phyloP scores from a whole-genome alignment of 2,329 filamentous ascomycete genomes.

The Leptographium lundbergii region DNA sequence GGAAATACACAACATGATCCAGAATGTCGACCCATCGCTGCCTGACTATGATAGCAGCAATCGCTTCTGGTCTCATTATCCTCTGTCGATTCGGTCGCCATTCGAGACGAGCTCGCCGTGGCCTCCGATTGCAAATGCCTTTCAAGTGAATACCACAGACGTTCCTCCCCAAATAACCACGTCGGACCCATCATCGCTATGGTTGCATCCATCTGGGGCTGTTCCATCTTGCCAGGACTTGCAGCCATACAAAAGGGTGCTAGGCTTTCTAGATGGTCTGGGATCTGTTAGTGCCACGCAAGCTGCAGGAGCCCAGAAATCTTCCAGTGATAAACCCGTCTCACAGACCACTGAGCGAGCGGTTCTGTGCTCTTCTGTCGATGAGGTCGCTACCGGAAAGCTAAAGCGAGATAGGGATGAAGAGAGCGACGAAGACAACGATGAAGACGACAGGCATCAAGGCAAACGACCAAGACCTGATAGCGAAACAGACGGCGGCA shows the following conservation, averaged over 20 bases:
- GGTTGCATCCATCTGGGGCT: not conserved
- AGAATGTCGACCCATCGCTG: not conserved
- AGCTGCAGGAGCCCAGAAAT: not conserved
- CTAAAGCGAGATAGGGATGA: not conserved
- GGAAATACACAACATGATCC: conserved; percentile 4
- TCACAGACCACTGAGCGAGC: not conserved
- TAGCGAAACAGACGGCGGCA: conserved; percentile 15
- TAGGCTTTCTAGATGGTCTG: not conserved
- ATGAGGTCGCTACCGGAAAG: too few species aligned
- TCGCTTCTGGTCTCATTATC: not conserved
- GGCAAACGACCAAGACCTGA: not conserved
- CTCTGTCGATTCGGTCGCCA: not conserved
- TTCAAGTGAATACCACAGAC: not conserved
- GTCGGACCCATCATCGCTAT: not conserved
- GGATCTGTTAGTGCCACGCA: not conserved
- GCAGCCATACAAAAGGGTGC: not conserved
- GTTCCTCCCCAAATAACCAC: not conserved
- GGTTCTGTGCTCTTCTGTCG: not conserved
- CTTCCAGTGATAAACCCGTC: not conserved
- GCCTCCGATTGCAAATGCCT: not conserved
- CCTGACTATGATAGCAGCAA: not conserved
- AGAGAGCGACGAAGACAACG: not conserved
- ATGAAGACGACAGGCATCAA: not conserved
- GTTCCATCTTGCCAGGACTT: not conserved
- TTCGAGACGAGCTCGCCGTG: not conserved